Evolutionary conservation across 495 filamentous ascomycete genomes (phyloP).

Genomic region (Aspergillus biplanus): DNA sequence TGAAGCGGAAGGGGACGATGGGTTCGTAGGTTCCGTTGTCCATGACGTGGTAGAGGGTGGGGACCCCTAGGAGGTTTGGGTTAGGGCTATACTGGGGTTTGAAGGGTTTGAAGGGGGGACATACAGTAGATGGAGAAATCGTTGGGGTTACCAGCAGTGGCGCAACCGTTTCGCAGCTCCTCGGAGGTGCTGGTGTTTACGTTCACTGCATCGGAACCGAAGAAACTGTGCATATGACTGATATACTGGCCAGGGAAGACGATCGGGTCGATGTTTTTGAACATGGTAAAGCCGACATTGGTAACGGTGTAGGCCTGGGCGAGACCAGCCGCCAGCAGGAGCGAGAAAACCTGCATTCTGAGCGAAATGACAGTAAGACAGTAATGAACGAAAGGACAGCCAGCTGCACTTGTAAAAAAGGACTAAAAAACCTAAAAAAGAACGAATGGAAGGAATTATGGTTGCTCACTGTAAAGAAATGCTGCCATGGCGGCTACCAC

Average conservation of each 20-base stretch:
- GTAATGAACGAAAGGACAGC: background rate
- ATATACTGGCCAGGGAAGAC: constrained; percentile 27
- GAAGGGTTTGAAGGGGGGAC: background rate
- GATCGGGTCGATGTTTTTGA: constrained; percentile 30
- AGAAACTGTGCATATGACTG: constrained; percentile 33
- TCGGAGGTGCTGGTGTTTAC: constrained; percentile 26
- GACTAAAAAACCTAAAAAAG: background rate
- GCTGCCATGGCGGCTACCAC: too few species aligned
- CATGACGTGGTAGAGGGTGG: constrained; percentile 24
- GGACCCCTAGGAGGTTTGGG: constrained; percentile 19
- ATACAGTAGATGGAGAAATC: constrained; percentile 31
- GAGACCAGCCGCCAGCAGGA: constrained; percentile 23
- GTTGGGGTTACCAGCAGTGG: constrained; percentile 25
- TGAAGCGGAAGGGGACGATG: constrained; percentile 25
- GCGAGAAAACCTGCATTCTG: constrained; percentile 16
- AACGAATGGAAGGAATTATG: too few species aligned
- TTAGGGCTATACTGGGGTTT: background rate
- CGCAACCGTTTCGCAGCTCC: constrained; percentile 27
- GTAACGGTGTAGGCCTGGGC: constrained; percentile 30
- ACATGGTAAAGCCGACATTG: constrained; percentile 20
- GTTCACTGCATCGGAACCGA: constrained; percentile 28
- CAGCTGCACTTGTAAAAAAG: background rate
- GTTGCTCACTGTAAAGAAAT: too few species aligned
- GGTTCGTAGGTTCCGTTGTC: constrained; percentile 14
- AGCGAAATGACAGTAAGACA: background rate